phyloP scores from a whole-genome alignment of 306 rosid species.

The Casuarina equisetifolia region DNA sequence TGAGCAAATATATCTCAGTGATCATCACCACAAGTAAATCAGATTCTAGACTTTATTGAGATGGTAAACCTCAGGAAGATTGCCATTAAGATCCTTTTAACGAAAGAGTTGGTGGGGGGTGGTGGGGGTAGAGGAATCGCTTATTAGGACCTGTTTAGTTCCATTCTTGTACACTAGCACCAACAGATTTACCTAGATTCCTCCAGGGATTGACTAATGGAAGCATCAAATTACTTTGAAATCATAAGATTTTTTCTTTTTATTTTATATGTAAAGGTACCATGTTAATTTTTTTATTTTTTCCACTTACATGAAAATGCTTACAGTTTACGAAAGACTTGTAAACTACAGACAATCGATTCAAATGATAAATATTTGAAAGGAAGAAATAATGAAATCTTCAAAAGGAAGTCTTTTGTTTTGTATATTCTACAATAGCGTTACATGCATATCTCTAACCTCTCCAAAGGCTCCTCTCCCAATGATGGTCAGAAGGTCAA shows the following conservation, averaged over 20 bases:
- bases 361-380: background rate
- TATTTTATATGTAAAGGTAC: background rate
- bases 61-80: background rate
- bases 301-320: background rate
- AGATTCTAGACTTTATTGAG: background rate
- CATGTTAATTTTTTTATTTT: background rate
- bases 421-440: background rate
- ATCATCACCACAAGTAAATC: background rate
- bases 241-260: background rate
- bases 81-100: background rate
- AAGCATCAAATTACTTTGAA: background rate
- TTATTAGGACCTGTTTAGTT: background rate
- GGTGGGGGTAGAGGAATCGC: background rate
- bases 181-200: background rate
- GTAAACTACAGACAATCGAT: background rate
- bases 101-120: background rate
- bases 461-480: conserved; percentile 99
- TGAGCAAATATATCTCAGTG: background rate
- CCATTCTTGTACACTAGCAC: background rate
- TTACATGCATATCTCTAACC: conserved; percentile 48
- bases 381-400: background rate
- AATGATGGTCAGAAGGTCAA: conserved; percentile 78
- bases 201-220: background rate
- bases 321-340: background rate
- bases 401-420: background rate